Conservation (phyloP, 495 filamentous ascomycete species). For the Aspergillus nidulans region DNA sequence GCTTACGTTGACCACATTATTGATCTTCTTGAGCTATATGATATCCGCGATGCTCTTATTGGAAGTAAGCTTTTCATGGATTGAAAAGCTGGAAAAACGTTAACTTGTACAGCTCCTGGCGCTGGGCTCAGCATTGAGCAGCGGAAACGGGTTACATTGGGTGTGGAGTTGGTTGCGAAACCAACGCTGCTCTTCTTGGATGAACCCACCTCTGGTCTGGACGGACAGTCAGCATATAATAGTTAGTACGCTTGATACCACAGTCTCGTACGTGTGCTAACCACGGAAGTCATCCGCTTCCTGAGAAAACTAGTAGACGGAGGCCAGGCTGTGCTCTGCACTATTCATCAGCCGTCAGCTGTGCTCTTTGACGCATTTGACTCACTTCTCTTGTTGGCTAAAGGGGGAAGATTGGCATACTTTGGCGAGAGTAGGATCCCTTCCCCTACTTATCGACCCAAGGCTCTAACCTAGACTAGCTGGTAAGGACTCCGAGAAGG, state of each 20-base stretch:
- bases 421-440: slow-evolving; percentile 55
- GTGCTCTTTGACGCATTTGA: slow-evolving; percentile 50
- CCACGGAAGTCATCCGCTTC: slow-evolving; percentile 55
- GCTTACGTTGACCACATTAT: slow-evolving; percentile 50
- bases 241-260: slow-evolving; percentile 12
- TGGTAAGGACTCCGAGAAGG: slow-evolving; percentile 55
- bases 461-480: slow-evolving; percentile 39
- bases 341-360: slow-evolving; percentile 91
- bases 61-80: slow-evolving; percentile 40
- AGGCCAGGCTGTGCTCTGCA: slow-evolving; percentile 87
- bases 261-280: neutral
- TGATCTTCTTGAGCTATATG: slow-evolving; percentile 41
- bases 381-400: slow-evolving; percentile 45
- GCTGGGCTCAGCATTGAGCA: slow-evolving; percentile 56
- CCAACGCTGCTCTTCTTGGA: slow-evolving; percentile 63
- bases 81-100: slow-evolving; percentile 29
- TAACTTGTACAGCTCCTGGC: slow-evolving; percentile 51
- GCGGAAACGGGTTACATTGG: slow-evolving; percentile 65
- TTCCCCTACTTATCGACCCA: neutral
- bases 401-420: slow-evolving; percentile 68
- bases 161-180: slow-evolving; percentile 67
- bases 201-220: slow-evolving; percentile 61
- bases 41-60: slow-evolving; percentile 57
- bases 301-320: slow-evolving; percentile 75
- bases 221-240: slow-evolving; percentile 58